Evolutionary conservation across 495 filamentous ascomycete species (phyloP).

Genomic region (Mytilinidion resinicola): DNA sequence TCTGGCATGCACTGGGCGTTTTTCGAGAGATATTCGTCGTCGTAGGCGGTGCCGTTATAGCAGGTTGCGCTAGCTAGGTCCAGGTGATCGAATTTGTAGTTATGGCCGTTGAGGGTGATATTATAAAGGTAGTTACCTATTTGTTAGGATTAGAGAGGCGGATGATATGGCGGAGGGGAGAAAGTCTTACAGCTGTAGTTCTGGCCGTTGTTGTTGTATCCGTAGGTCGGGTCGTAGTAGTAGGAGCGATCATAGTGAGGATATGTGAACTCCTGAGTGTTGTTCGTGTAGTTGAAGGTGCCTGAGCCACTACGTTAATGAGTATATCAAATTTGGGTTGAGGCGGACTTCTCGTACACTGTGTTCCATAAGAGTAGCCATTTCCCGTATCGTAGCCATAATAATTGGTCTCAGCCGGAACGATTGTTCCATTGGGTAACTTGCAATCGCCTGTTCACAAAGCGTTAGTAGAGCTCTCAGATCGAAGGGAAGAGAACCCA

Average conservation of each 20-base stretch:
- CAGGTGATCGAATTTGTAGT: background rate
- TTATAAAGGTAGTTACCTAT: background rate
- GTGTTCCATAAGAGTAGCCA: background rate
- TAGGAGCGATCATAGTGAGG: background rate
- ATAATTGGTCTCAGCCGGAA: too few relatives aligned
- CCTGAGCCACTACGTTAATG: background rate
- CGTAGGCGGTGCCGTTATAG: background rate
- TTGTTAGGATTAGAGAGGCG: background rate
- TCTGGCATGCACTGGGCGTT: constrained; percentile 11
- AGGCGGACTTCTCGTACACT: background rate
- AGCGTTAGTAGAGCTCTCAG: too few relatives aligned
- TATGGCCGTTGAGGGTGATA: background rate
- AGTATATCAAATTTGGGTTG: background rate
- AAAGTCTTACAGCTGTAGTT: background rate
- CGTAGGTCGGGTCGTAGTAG: background rate
- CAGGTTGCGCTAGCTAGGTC: background rate
- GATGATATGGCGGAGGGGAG: background rate
- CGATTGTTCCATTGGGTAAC: too few relatives aligned
- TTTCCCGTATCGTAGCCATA: too few relatives aligned
- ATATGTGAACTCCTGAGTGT: constrained; percentile 3
- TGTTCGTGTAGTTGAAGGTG: constrained; percentile 5
- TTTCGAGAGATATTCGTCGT: background rate
- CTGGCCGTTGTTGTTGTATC: background rate
- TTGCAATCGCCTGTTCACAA: too few relatives aligned
- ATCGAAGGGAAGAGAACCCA: background rate